Evolutionary conservation across 345 rosid species (phyloP), one percentile per base, ranked within the genome.

Genomic region (Rhodamnia rubescens): DNA sequence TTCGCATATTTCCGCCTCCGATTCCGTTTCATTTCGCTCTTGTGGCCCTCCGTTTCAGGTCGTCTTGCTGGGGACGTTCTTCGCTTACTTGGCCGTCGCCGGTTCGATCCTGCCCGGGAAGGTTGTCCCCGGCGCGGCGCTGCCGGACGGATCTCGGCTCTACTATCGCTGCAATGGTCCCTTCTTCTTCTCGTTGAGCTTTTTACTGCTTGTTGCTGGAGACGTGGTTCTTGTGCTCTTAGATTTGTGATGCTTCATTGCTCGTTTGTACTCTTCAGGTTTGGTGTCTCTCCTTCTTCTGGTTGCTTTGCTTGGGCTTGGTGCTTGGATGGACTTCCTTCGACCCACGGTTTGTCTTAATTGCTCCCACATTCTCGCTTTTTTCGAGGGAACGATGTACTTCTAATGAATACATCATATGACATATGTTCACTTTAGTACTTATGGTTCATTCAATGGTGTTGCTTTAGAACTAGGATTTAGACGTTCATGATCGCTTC

Each of bases 101-200:
- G 98, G 98, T 89, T 90, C 92, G 84, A 59, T 89, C 22, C 85
- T 95, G 52, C 97, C 94, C 40, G 98, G 97, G 11, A 93, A 92
- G 93, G 88, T 91, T 57, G 90, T 95, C 82, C 92, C 92, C 85
- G 98, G 98, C 36, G 95, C 84, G 21, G 64, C 87, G 26, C 89
- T 96, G 59, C 91, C 89, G 27, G 99, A 95, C 56, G 96, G 95
- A 88, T 90, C 96, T 87, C 90, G 94, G 9, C 94, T 93, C 80
- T 87, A 84, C 86, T 95, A 95, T 91, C 91, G 94, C 87, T 95
- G 96, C 93, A 94, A 92, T 88, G 99, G 98, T 95, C 15, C 64
- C 75, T 9, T 36, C 78, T 47, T 61, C 50, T 7, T 24, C 16
- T 49, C 49, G 2, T 40, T 11, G 64, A 15, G 26, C 74, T 0